Base-by-base conservation (phyloP, 257 asterid genomes). In the Fraxinus excelsior region DNA sequence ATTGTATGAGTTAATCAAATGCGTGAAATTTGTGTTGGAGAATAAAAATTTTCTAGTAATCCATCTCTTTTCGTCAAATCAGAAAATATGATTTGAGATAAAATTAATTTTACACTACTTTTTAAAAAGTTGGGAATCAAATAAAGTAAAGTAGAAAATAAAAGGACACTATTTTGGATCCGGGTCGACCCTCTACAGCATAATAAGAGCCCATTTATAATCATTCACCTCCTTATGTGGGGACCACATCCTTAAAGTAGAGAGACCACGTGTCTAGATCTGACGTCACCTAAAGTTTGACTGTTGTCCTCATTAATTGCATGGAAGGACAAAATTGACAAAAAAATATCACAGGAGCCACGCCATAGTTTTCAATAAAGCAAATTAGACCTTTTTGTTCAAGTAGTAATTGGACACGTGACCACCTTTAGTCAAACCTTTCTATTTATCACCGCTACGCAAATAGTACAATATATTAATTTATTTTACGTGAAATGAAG, bases 351-450 rank as follows among this genome's bases (percentile, higher is more conserved):
- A 83, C 86, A 68, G 19, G 80, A 76, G 40, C 73, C 80, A 69
- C 72, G 82, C 78, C 80, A 64, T 73, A 21, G 68, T 80, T 71
- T 79, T 64, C 67, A 49, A 73, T 83, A 84, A 75, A 72, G 81
- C 34, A 18, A 51, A 44, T 40, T 34, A 58, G 31, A 68, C 82
- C 75, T 56, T 28, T 81, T 3, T 13, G 7, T 56, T 19, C 65
- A 56, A 56, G 65, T 56, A 34, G 60, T 13, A 35, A 35, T 0
- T 1, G 4, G 84, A 74, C 86, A 84, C 86, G 88, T 82, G 49
- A n/a, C 25, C 5, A 2, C 2, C 5, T 2, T 38, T 62, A 76
- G 81, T 85, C 86, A 85, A 81, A 74, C 74, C 56, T 84, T 11
- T 62, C 51, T 11, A 13, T 75, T 56, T 34, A 74, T 38, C 77